Evolutionary conservation across 371 early-diverging fungal genomes (phyloP).

Genomic region (Gilbertella persicaria): DNA sequence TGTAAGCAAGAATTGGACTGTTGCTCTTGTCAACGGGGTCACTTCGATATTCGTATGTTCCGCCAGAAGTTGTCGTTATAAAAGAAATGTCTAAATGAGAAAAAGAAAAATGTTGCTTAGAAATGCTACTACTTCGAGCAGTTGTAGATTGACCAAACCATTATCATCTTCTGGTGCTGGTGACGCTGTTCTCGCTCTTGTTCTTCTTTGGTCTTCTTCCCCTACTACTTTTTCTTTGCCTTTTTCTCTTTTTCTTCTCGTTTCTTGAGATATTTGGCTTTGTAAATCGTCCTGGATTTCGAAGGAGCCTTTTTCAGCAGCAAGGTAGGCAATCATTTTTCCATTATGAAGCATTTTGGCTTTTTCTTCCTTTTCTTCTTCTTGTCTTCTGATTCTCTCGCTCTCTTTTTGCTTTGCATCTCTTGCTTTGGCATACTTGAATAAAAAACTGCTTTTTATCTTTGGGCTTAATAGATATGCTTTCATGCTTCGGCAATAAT

Average conservation of each 20-base stretch:
- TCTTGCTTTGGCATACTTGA: conserved; percentile 16
- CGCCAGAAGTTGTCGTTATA: conserved; percentile 16
- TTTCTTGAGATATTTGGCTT: conserved; percentile 13
- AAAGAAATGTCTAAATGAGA: conserved; percentile 14
- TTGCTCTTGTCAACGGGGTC: conserved; percentile 2
- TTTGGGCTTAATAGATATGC: conserved; percentile 15
- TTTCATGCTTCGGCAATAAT: conserved; percentile 17
- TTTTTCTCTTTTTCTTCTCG: conserved; percentile 6
- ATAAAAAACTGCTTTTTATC: conserved; percentile 12
- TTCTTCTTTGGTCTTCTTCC: conserved; percentile 8
- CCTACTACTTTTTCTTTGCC: conserved; percentile 13
- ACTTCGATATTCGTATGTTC: conserved; percentile 11
- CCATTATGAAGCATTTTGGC: conserved; percentile 1
- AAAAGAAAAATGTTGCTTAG: conserved; percentile 17
- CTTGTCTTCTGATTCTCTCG: conserved; percentile 10
- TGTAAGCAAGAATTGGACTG: conserved; percentile 16
- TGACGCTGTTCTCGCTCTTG: conserved; percentile 11
- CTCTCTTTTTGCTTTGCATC: conserved; percentile 14
- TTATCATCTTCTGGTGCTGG: conserved; percentile 14
- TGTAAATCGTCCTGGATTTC: conserved; percentile 14
- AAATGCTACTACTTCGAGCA: conserved; percentile 7
- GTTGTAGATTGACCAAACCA: conserved; percentile 11
- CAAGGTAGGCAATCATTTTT: conserved; percentile 18
- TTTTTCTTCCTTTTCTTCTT: conserved; percentile 14
- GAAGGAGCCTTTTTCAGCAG: conserved; percentile 12